Evolutionary conservation across 805 yeast genomes (phyloP), one percentile per base, ranked within the genome.

Genomic region (Diddensiella transvaalensis): DNA sequence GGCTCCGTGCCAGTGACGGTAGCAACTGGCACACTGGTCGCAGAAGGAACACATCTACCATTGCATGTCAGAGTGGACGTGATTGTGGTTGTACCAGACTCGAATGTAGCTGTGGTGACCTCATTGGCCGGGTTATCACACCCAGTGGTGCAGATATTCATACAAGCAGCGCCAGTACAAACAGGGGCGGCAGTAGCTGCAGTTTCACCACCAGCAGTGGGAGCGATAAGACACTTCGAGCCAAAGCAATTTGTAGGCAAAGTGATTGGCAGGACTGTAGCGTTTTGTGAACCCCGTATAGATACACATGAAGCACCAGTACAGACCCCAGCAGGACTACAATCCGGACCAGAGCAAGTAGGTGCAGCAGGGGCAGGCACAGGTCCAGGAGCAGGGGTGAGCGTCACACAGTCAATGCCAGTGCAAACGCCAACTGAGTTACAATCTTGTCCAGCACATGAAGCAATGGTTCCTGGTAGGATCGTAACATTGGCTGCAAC

Each of bases 1-100:
- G 13, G 13, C 10, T 29, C 42, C 32, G 42, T 40, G 11, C 15
- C 37, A 40, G 47, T 24, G 33, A 17, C 41, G 22, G 47, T 26
- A 29, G 35, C 22, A 22, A 23, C 15, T 3, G 19, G 41, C 5
- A 21, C 24, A 18, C 22, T 22, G 18, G 40, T 35, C n/a, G 40
- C 30, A 22, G 41, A 3, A 15, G 26, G 3, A 36, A 17, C 10
- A 24, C 39, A 26, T 15, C 22, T 23, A 11, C 19, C 35, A 19
- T 37, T 38, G 4, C 22, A 18, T 13, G 18, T 23, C 2, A 39
- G 40, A n/a, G 37, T 5, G 3, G 38, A 17, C 11, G 36, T 23
- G 18, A 29, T n/a, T 11, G 48, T 26, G 29, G 42, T 18, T 26
- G 17, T 18, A 21, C 18, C 21, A 19, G 18, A 6, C 13, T 10